phyloP scores from a whole-genome alignment of 108 stramenopile species.

The Aurantiochytrium sp. region DNA sequence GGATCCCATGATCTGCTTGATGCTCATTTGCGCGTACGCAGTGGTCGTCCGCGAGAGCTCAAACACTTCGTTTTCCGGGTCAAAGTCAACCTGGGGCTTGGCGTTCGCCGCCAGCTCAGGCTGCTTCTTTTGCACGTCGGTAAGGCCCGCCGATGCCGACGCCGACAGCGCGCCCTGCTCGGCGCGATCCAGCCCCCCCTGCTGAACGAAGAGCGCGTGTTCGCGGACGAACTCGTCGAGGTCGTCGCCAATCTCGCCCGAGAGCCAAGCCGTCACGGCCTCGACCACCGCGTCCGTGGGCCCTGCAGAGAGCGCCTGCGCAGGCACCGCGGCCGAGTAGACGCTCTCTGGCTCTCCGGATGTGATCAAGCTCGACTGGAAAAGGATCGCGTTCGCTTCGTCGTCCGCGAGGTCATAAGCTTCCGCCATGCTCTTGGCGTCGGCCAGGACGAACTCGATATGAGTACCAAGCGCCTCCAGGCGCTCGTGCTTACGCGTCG shows the following conservation, averaged over 20 bases:
- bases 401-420: not conserved
- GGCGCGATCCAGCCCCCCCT: not conserved
- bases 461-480: not conserved
- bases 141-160: not conserved
- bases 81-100: not conserved
- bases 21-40: not conserved
- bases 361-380: not conserved
- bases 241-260: not conserved
- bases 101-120: not conserved
- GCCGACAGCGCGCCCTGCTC: not conserved
- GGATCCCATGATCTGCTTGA: not conserved
- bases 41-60: not conserved
- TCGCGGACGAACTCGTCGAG: not conserved
- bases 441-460: not conserved
- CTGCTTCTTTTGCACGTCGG: not conserved
- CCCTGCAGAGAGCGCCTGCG: not conserved
- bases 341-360: not conserved
- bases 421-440: not conserved
- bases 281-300: not conserved
- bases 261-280: not conserved
- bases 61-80: not conserved
- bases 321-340: not conserved
- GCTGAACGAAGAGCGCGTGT: not conserved
- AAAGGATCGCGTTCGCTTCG: not conserved
- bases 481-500: not conserved